Conservation (phyloP, 495 filamentous ascomycete genomes). For the Penicillium subrubescens region DNA sequence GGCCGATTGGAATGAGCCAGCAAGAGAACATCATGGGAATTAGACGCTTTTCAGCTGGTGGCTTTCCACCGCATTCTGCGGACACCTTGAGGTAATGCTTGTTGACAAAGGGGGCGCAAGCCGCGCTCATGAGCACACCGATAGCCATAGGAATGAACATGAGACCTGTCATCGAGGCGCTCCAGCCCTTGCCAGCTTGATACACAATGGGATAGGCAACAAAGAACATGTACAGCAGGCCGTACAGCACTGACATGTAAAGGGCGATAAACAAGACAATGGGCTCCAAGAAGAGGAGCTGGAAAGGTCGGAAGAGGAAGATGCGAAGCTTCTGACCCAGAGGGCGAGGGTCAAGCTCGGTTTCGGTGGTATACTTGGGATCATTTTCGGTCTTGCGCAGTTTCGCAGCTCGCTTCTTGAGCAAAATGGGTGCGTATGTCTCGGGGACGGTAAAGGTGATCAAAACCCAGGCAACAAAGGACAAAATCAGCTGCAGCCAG, state of each 20-base stretch:
- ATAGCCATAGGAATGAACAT: slow-evolving; percentile 80
- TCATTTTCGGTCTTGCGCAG: slow-evolving; percentile 69
- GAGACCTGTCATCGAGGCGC: slow-evolving; percentile 69
- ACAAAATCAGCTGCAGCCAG: slow-evolving; percentile 77
- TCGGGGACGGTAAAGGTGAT: slow-evolving; percentile 82
- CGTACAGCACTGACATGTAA: slow-evolving; percentile 80
- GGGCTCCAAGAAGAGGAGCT: slow-evolving; percentile 74
- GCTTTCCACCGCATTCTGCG: slow-evolving; percentile 61
- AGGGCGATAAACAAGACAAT: slow-evolving; percentile 77
- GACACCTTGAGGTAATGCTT: slow-evolving; percentile 69
- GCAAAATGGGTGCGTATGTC: slow-evolving; percentile 74
- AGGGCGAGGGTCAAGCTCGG: slow-evolving; percentile 69
- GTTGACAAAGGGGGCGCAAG: slow-evolving; percentile 72
- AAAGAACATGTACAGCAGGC: slow-evolving; percentile 83
- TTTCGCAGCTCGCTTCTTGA: slow-evolving; percentile 65
- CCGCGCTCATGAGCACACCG: slow-evolving; percentile 65
- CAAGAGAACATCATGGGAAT: slow-evolving; percentile 86
- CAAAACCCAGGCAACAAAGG: slow-evolving; percentile 64
- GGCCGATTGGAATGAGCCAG: slow-evolving; percentile 74
- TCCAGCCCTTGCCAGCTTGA: slow-evolving; percentile 71
- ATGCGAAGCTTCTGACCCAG: slow-evolving; percentile 62
- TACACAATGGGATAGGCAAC: slow-evolving; percentile 76
- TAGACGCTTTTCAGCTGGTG: slow-evolving; percentile 73
- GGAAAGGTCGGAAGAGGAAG: slow-evolving; percentile 75
- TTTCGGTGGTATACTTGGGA: slow-evolving; percentile 65